A percentile compares a stretch with the other conserved stretches of the same genome.
phyloP scores from a whole-genome alignment of 1,139 yeast genomes.

The Pichia cactophila region DNA sequence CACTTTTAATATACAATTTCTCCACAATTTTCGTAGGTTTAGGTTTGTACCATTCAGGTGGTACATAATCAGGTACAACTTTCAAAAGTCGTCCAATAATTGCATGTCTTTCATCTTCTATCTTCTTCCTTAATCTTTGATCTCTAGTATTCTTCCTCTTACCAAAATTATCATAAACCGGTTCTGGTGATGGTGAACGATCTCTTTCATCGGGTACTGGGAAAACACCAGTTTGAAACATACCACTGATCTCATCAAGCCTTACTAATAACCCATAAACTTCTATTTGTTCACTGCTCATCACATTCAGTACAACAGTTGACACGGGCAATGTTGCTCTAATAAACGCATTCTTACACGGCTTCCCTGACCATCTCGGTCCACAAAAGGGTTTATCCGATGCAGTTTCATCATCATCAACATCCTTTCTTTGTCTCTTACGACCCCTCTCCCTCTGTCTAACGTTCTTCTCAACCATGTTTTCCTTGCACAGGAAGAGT shows the following conservation, averaged over 20 bases:
- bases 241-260: conserved; percentile 71
- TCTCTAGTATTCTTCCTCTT: conserved; percentile 82
- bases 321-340: conserved; percentile 33
- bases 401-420: neutral
- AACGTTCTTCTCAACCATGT: neutral
- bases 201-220: conserved; percentile 25
- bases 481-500: neutral
- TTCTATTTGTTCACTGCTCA: conserved; percentile 81
- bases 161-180: conserved; percentile 77
- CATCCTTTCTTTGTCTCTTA: neutral
- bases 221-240: conserved; percentile 42
- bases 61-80: conserved; percentile 66
- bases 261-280: conserved; percentile 71
- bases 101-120: conserved; percentile 74
- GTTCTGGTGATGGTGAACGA: conserved; percentile 88
- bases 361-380: conserved; percentile 36
- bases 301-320: conserved; percentile 27
- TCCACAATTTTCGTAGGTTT: conserved; percentile 63
- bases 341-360: conserved; percentile 29
- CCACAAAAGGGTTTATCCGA: neutral
- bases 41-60: conserved; percentile 66
- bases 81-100: conserved; percentile 69
- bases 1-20: conserved; percentile 77
- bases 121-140: conserved; percentile 46
- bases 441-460: conserved; percentile 2